Evolutionary conservation across 306 rosid genomes (phyloP), one percentile per base, ranked within the genome.

Genomic region (Rosa chinensis): DNA sequence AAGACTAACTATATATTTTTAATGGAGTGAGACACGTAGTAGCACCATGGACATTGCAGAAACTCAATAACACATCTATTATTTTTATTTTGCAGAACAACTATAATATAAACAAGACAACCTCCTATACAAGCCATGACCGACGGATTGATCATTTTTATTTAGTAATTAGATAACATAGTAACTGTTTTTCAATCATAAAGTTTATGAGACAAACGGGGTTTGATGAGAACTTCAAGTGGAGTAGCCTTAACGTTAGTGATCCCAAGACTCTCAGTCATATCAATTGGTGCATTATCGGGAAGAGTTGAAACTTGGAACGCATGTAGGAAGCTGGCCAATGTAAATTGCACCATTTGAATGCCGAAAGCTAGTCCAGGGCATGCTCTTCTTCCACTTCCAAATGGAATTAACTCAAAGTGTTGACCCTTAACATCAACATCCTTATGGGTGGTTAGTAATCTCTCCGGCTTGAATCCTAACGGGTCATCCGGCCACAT

Each of bases 301-400:
- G n/a, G 44, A 0, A 74, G 74, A 8, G 52, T 83, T 0, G 3
- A 16, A 4, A 86, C 25, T 11, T 86, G 69, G 39, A 86, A 87
- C 1, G 47, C 83, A 32, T 77, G 87, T 28, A 88, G 13, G 6
- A 88, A 43, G 10, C 35, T 71, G 6, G 87, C 89, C 49, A 83
- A 66, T 0, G 63, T 42, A 2, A 83, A 62, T 6, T 78, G 78
- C 69, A 56, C 53, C 10, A 80, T 6, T 20, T 75, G 84, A 1
- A 79, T 73, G 0, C 69, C 89, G 40, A 85, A 77, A 2, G 74
- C 18, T 1, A 83, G 1, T 2, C 75, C 84, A 4, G 89, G 87
- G 5, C 91, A 85, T 10, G 79, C 49, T 85, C 89, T 76, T 42
- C 89, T 64, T 0, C 91, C 91, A 9, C 82, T 73, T 0, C 88